Base-by-base conservation (phyloP, 768 basidiomycete genomes). In the Psilocybe tampanensis region DNA sequence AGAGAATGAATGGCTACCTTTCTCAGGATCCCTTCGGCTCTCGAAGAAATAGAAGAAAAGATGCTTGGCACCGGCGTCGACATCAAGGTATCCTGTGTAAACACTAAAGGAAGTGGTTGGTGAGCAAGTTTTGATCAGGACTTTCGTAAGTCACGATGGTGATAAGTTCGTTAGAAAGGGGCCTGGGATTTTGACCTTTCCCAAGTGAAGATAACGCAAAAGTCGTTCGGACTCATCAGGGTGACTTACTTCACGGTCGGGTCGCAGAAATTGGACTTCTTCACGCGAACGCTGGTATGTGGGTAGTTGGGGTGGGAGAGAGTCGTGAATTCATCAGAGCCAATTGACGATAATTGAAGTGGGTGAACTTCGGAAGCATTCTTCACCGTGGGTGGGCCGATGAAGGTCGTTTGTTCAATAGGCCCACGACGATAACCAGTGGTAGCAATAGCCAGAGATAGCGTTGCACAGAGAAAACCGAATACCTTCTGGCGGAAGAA, bases 21-120 rank as follows among this genome's bases (percentile, higher is more conserved):
- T 77, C 15, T 73, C 78, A 24, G 86, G 86, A 61, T 83, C 72
- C 47, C 76, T 76, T 58, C 89, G 73, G 59, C 83, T 86, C 70
- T 90, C 86, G 68, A 90, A 90, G 71, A 90, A 90, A 70, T 88
- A 88, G 73, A 90, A 89, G 70, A 86, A 86, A 39, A 87, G 52
- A 60, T 86, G 86, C 53, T 85, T 80, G 19, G 85, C 83, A 47
- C 85, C 85, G 21, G 70, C 69, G 52, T 77, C 74, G 15, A 77
- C 72, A 56, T 77, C 75, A 17, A 76, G 70, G 56, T 76, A 77
- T 8, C 76, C 74, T 23, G 74, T 75, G 53, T 73, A 78, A 12
- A 71, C 72, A 47, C 76, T 77, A 41, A 54, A 34, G 13, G 54
- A 44, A 19, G 22, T 44, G 18, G 24, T 12, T 53, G 13, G 33